Evolutionary conservation across 2,329 filamentous ascomycete genomes (phyloP), one percentile per base, ranked within the genome.

Genomic region (Magnaporthiopsis poae): DNA sequence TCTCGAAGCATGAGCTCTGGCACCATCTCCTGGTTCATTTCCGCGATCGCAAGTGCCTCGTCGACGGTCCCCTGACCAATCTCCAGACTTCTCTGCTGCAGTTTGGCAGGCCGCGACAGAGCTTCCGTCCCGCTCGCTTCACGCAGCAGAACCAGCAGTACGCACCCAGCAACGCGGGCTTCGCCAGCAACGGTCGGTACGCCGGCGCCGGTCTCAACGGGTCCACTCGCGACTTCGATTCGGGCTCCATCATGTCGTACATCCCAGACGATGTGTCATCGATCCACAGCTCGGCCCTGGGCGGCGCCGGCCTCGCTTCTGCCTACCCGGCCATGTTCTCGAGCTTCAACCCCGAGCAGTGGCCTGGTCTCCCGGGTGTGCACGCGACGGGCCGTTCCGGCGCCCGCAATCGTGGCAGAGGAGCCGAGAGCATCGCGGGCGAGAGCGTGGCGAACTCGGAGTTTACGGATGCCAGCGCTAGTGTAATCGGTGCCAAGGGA

Each of bases 1-100:
- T 99, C 61, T 95, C 93, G 60, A 99, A 99, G 82, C 95, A 99
- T 75, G 95, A 96, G 69, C 83, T 99, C 59, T 98, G 95, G 95
- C 95, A 99, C 76, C 93, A 93, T 74, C 86, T 99, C 33, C 83
- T 99, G 52, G 84, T 94, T 59, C 95, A 99, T 77, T 99, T 97
- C 84, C 98, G 98, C 81, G 93, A 98, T 76, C 88, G 88, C 72
- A 96, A 96, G 73, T 98, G 94, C 75, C 86, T 99, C 15, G 95
- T 99, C 7, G 95, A 99, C 76, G 95, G 95, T 0, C 94, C 95
- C 27, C 82, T 99, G 70, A 95, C 90, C 69, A 99, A 99, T 75
- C 83, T 99, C n/a, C 95, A 98, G 77, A 90, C 92, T 33, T 97
- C 93, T 15, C 84, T 99, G 63, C 85, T 98, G 70, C 95, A 99